Evolutionary conservation across 495 filamentous ascomycete species (phyloP), one percentile per base, ranked within the genome.

Genomic region (Xylaria scruposa): DNA sequence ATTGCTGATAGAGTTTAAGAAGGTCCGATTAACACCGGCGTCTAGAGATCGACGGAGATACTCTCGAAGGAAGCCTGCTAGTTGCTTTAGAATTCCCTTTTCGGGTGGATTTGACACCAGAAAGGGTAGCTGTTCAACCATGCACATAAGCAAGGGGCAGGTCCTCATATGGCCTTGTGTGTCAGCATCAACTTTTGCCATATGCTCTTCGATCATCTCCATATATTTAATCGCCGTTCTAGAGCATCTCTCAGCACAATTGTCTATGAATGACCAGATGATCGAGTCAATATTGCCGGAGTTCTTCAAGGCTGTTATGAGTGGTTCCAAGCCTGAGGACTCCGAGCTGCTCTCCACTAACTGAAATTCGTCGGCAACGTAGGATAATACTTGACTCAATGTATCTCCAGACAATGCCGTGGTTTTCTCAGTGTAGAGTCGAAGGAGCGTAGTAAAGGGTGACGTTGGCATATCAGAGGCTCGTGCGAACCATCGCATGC

Each of bases 81-180:
- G 72, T 38, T 72, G 47, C 36, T 77, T 76, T 12, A 76, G 65
- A 26, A 51, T 58, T 2, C 42, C n/a, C 26, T 75, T 76, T 4
- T 58, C 65, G 19, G 74, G 74, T 2, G 77, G 70, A 6, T 81
- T 81, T 70, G 90, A 88, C 21, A 87, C 74, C 10, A 90, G 83
- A 74, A 92, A 97, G 1, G 89, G 89, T 85, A 93, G 89, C 81
- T 97, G 94, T 67, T 97, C 94, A 36, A 87, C 77, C 26, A 97
- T 84, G 6, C 87, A 87, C 63, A 92, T 81, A 19, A 88, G 80
- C 3, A 97, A 72, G 8, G 86, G 86, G 75, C 90, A 77, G 58
- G 74, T 89, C 49, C 81, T 56, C 31, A 70, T 81, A 26, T 78
- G 72, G 46, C 71, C 54, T 29, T 78, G 70, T 8, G 72, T 64